Base-by-base conservation (phyloP, 805 yeast genomes). In the Candida gorgasii region DNA sequence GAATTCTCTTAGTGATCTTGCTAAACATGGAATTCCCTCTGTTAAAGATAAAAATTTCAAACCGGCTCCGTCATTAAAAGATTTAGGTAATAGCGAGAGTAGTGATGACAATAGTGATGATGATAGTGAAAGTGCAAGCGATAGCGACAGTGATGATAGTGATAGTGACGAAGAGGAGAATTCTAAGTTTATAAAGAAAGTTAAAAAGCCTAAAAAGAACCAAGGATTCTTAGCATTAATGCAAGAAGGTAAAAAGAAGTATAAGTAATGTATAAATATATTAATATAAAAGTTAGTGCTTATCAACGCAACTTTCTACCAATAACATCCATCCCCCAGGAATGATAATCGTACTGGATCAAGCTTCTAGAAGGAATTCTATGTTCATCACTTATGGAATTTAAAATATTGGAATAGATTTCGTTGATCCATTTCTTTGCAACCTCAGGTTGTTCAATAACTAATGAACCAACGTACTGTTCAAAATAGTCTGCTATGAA, bases 1-100 rank as follows among this genome's bases (percentile, higher is more conserved):
- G 41, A 51, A 59, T 13, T 76, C 86, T 0, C 60, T 84, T 23
- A 74, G 79, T 3, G 85, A 82, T 46, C 63, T 84, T 45, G 81
- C 75, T 4, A 69, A 74, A n/a, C 68, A 82, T 40, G 89, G 87
- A 3, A 73, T 83, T 9, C 89, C 89, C 1, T 86, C 78, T 15
- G 87, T 83, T 0, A 74, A 71, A 42, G 86, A 81, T 34, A 65
- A 67, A 6, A 40, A 23, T 23, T 13, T 33, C 20, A 31, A 32
- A 32, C 32, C 45, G 15, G 14, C 38, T 23, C 11, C 18, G 16
- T 31, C 31, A 13, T 35, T 34, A 4, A 50, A 46, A 31, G 40
- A 32, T 13, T 42, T 39, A n/a, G 41, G 38, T 19, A 32, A 37
- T 12, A 34, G 37, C n/a, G 44, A 36, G 14, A 45, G 53, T 33